These are phyloP conservation scores for Dendrobium huoshanense DNA, from an alignment of 106 monocot genomes.

Conservation along the genomic window DNA sequence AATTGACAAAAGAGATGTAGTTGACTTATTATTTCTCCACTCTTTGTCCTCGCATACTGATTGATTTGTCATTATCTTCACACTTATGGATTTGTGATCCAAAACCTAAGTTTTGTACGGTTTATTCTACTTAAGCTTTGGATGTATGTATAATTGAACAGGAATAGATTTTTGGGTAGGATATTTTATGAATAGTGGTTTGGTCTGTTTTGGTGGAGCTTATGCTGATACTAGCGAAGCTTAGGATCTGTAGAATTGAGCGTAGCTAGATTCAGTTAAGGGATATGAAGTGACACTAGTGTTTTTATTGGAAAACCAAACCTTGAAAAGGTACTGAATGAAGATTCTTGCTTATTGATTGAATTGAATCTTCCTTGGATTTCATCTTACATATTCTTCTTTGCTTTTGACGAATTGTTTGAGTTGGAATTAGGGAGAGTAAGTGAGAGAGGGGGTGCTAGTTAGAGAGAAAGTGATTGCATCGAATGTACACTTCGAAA, in stretches of 20 bases:
- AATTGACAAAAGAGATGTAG: not conserved
- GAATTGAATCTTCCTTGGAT: not conserved
- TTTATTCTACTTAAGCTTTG: not conserved
- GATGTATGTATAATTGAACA: not conserved
- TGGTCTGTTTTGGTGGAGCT: not conserved
- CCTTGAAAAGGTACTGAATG: not conserved
- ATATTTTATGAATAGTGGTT: not conserved
- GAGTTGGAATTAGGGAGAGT: not conserved
- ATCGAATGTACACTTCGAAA: not conserved
- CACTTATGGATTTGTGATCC: not conserved
- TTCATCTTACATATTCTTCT: not conserved
- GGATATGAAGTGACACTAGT: not conserved
- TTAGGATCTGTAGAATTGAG: not conserved
- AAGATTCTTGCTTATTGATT: not conserved
- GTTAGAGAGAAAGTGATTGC: not conserved
- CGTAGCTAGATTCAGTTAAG: not conserved
- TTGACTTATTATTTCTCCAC: not conserved
- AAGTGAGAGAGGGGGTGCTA: not conserved
- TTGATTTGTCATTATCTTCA: not conserved
- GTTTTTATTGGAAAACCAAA: not conserved
- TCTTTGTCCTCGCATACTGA: not conserved
- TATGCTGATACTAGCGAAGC: not conserved
- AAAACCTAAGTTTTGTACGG: not conserved
- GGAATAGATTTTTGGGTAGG: not conserved
- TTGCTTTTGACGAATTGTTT: not conserved